These are phyloP conservation scores for Sarocladium strictum DNA, from an alignment of 2,329 filamentous ascomycete species.

Conservation along the genomic window DNA sequence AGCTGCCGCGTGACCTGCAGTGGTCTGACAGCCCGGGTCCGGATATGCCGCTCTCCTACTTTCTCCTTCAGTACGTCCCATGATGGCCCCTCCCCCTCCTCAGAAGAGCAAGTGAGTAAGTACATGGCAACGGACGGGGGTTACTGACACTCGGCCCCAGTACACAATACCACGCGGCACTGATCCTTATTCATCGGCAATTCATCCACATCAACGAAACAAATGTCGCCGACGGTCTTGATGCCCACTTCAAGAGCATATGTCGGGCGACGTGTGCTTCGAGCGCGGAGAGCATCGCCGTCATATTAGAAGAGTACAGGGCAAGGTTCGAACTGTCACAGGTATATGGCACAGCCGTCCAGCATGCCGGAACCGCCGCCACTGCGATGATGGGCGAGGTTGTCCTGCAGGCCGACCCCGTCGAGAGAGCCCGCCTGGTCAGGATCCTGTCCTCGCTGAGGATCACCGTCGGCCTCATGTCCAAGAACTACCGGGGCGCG, in stretches of 20 bases:
- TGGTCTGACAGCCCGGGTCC: slow-evolving; percentile 1
- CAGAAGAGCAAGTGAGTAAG: too few species aligned
- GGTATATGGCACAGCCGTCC: slow-evolving; percentile 11
- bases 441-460: slow-evolving; percentile 9
- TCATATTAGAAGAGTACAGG: slow-evolving; percentile 10
- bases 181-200: slow-evolving; percentile 10
- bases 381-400: slow-evolving; percentile 13
- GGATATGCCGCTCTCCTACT: slow-evolving; percentile 9
- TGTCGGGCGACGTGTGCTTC: slow-evolving; percentile 2
- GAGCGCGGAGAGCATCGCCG: slow-evolving; percentile 9
- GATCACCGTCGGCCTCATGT: slow-evolving; percentile 9
- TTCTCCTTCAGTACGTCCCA: slow-evolving; percentile 10
- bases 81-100: too few species aligned
- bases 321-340: slow-evolving; percentile 11
- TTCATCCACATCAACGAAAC: slow-evolving; percentile 8
- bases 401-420: slow-evolving; percentile 9
- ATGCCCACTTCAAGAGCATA: background rate
- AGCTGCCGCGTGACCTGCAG: slow-evolving; percentile 7
- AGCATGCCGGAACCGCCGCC: slow-evolving; percentile 11
- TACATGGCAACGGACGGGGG: too few species aligned
- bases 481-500: slow-evolving; percentile 11
- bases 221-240: background rate
- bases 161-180: slow-evolving; percentile 10
- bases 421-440: slow-evolving; percentile 4
- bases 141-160: background rate